These are phyloP conservation scores for Tilletia indica DNA, from an alignment of 1,284 basidiomycete species.

Conservation along the genomic window DNA sequence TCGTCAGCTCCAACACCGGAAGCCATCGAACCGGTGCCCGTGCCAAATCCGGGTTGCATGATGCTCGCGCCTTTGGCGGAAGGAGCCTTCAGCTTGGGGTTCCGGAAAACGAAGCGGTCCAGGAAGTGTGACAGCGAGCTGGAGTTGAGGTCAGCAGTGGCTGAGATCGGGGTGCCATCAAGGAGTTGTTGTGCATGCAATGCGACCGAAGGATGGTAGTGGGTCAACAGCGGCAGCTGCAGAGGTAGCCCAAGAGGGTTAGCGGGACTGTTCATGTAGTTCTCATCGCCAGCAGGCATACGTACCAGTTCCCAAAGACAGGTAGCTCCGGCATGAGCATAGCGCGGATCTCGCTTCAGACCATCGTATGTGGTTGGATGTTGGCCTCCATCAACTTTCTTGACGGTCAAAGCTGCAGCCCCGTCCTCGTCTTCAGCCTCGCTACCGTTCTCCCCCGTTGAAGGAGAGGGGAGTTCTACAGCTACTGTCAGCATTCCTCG, in stretches of 20 bases:
- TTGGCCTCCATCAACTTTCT: background rate
- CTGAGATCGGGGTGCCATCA: slow-evolving; percentile 66
- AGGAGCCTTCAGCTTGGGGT: slow-evolving; percentile 80
- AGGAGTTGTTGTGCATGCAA: slow-evolving; percentile 83
- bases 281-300: too few relatives aligned
- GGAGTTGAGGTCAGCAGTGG: slow-evolving; percentile 81
- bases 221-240: slow-evolving; percentile 65
- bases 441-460: slow-evolving; percentile 28
- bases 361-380: slow-evolving; percentile 43
- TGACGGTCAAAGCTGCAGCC: slow-evolving; percentile 22
- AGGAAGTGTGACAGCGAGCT: slow-evolving; percentile 91
- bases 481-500: slow-evolving; percentile 65
- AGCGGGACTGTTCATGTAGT: too few relatives aligned
- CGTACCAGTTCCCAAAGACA: slow-evolving; percentile 48
- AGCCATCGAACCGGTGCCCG: slow-evolving; percentile 37
- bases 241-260: background rate
- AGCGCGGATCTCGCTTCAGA: slow-evolving; percentile 83
- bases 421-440: slow-evolving; percentile 56
- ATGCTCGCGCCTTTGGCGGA: slow-evolving; percentile 67
- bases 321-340: slow-evolving; percentile 74
- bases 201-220: slow-evolving; percentile 88
- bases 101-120: slow-evolving; percentile 87
- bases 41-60: slow-evolving; percentile 75
- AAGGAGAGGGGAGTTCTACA: slow-evolving; percentile 43
- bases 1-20: slow-evolving; percentile 8